Conservation (phyloP, 2,329 filamentous ascomycete genomes). For the Fusarium coffeatum region DNA sequence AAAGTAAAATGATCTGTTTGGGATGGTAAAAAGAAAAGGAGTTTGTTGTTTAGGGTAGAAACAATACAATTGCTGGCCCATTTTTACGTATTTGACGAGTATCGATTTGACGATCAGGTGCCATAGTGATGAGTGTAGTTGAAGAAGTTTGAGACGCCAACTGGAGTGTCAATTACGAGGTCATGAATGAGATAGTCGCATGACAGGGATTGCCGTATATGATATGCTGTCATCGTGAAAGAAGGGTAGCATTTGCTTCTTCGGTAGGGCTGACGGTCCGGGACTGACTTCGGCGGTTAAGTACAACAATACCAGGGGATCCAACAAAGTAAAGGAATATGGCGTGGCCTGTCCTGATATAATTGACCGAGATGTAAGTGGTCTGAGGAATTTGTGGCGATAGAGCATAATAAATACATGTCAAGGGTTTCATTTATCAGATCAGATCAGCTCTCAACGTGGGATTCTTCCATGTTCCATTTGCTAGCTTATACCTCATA, state of each 20-base stretch:
- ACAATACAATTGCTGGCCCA: conserved; percentile 4
- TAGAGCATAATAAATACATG: conserved; percentile 6
- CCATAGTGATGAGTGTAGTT: background rate
- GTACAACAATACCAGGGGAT: background rate
- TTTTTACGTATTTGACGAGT: background rate
- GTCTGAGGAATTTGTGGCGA: conserved; percentile 17
- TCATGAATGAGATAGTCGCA: no score
- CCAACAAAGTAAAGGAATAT: conserved; percentile 2
- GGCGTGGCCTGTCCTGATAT: background rate
- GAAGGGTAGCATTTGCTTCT: background rate
- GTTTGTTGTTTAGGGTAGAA: conserved; percentile 7
- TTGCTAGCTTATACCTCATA: conserved; percentile 28
- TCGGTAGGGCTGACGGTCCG: conserved; percentile 7
- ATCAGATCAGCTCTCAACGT: conserved; percentile 17
- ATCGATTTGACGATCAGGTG: background rate
- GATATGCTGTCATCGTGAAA: background rate
- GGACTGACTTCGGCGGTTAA: background rate
- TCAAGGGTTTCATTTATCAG: conserved; percentile 9
- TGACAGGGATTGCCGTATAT: no score
- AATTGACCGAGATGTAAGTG: conserved; percentile 29
- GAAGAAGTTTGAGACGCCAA: no score
- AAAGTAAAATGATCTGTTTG: conserved; percentile 8
- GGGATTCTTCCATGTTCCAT: conserved; percentile 23
- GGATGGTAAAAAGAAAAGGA: conserved; percentile 14
- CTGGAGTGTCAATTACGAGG: no score